Conservation (phyloP, 768 basidiomycete species). For the Tricholoma terreum region DNA sequence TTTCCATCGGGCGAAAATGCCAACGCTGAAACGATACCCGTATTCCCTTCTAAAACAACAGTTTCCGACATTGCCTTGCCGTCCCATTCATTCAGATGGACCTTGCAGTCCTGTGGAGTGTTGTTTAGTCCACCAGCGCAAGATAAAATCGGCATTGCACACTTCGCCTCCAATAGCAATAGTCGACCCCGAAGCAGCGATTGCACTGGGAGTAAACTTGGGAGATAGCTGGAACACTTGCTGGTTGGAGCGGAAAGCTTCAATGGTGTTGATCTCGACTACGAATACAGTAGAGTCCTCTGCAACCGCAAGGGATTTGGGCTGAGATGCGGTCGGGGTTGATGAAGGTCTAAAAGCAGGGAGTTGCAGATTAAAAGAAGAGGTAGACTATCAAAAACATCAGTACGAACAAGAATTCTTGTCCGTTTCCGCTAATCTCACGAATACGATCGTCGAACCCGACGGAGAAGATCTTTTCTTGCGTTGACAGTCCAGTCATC, state of each 20-base stretch:
- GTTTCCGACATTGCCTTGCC: slow-evolving; percentile 57
- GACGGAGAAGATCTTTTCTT: slow-evolving; percentile 57
- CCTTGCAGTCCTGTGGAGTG: slow-evolving; percentile 59
- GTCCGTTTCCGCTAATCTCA: slow-evolving; percentile 51
- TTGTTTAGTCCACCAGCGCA: background rate
- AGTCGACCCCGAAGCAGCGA: slow-evolving; percentile 48
- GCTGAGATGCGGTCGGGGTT: slow-evolving; percentile 57
- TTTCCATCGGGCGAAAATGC: slow-evolving; percentile 78
- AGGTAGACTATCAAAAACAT: background rate
- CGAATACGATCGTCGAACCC: slow-evolving; percentile 81
- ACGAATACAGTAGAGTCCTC: slow-evolving; percentile 66
- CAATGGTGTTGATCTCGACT: slow-evolving; percentile 52
- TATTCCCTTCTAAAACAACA: slow-evolving; percentile 61
- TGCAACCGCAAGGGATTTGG: slow-evolving; percentile 59
- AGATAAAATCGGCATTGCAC: slow-evolving; percentile 16
- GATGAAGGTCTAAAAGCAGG: slow-evolving; percentile 43
- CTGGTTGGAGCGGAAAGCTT: slow-evolving; percentile 70
- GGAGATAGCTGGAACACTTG: slow-evolving; percentile 55
- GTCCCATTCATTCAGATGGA: slow-evolving; percentile 72
- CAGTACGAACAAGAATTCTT: slow-evolving; percentile 48
- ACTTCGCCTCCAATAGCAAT: slow-evolving; percentile 81
- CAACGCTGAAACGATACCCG: slow-evolving; percentile 67
- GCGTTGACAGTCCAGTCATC: slow-evolving; percentile 44
- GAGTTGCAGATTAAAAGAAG: background rate
- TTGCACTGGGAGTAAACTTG: slow-evolving; percentile 49